phyloP scores from a whole-genome alignment of 106 monocot genomes.

The Apostasia shenzhenica region DNA sequence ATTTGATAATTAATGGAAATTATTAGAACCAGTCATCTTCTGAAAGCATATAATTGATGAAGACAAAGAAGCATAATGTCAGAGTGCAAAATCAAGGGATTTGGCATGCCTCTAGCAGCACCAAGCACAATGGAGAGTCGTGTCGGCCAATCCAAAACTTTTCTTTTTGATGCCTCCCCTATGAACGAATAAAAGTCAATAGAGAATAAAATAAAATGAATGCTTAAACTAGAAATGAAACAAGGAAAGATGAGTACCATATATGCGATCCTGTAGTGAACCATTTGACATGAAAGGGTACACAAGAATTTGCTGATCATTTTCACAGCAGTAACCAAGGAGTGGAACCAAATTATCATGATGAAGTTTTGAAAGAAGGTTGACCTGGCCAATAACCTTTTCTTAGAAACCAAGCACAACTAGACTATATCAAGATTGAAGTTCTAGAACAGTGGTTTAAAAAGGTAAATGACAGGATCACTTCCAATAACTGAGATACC shows the following conservation, averaged over 20 bases:
- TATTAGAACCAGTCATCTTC: neutral
- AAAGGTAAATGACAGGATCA: too few species aligned
- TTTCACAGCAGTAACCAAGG: conserved; percentile 62
- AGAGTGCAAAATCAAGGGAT: conserved; percentile 3
- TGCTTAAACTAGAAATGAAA: neutral
- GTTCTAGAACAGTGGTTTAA: too few species aligned
- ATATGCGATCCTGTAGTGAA: conserved; percentile 56
- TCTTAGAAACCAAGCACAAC: neutral
- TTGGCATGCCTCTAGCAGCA: conserved; percentile 48
- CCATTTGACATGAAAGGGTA: conserved; percentile 74
- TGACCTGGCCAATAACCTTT: conserved; percentile 23
- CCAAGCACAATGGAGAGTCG: conserved; percentile 54
- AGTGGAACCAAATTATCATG: conserved; percentile 67
- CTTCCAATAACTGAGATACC: too few species aligned
- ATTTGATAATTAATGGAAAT: neutral
- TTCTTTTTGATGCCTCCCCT: conserved; percentile 67
- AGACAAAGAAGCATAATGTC: neutral
- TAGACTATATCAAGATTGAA: neutral
- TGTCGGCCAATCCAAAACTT: conserved; percentile 56
- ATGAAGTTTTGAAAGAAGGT: conserved; percentile 43
- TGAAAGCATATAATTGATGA: too few species aligned
- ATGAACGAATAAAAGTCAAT: neutral
- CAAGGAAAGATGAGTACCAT: conserved; percentile 24
- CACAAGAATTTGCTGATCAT: conserved; percentile 61
- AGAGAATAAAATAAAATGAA: neutral